Conservation (phyloP, 768 basidiomycete species). For the Asterophora lycoperdoides region DNA sequence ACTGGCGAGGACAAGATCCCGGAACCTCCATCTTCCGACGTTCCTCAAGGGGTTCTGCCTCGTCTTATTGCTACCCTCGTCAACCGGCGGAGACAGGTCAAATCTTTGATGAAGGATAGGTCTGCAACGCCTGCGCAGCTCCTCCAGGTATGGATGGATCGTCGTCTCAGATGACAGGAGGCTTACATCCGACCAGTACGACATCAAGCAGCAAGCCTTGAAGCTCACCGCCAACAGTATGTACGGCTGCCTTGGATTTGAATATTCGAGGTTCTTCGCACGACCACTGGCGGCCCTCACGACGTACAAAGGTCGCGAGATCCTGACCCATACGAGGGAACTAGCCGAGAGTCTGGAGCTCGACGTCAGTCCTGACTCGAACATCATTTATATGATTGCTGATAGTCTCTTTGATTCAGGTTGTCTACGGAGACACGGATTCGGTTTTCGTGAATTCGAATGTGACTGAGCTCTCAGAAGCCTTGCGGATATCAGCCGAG, state of each 20-base stretch:
- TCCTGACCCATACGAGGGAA: constrained; percentile 88
- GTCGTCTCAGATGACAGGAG: not conserved
- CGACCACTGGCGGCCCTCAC: constrained; percentile 95
- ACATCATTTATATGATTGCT: not conserved
- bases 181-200: constrained; percentile 54
- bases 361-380: constrained; percentile 58
- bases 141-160: constrained; percentile 58
- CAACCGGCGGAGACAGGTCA: constrained; percentile 83
- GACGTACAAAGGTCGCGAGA: constrained; percentile 97
- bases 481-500: constrained; percentile 83
- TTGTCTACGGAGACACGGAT: constrained; percentile 98
- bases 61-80: constrained; percentile 97
- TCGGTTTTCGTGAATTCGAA: constrained; percentile 98
- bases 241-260: constrained; percentile 99
- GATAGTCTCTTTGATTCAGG: constrained; percentile 43
- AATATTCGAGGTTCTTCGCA: constrained; percentile 95
- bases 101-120: constrained; percentile 91
- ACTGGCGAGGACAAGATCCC: constrained; percentile 81
- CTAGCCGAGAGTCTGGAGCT: constrained; percentile 86
- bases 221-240: constrained; percentile 99
- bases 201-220: constrained; percentile 95
- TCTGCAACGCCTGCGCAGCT: constrained; percentile 66
- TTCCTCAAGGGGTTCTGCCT: constrained; percentile 86
- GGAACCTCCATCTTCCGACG: constrained; percentile 71
- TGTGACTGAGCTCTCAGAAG: constrained; percentile 81